Evolutionary conservation across 371 early-diverging fungal genomes (phyloP), one percentile per base, ranked within the genome.

Genomic region (Mucor piriformis): DNA sequence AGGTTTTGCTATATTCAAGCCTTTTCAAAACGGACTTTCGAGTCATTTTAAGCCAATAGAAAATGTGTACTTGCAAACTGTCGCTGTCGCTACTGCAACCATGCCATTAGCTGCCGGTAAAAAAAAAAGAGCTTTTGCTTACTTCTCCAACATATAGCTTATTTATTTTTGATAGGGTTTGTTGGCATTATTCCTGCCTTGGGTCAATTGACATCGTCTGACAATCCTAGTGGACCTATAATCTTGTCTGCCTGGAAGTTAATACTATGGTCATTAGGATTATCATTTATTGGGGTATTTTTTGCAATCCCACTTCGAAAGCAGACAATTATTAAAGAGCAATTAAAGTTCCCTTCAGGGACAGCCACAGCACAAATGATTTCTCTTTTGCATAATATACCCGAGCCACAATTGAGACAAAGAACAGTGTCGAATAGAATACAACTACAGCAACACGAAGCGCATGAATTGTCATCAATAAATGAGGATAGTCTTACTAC

Each of bases 301-400:
- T 94, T 95, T 70, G 94, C 93, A 3, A 82, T 95, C 2, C 93
- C 94, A 5, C 66, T 95, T 47, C 73, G 95, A 48, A 84, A 81
- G 27, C 92, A 93, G 60, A 89, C 88, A 0, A 87, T 92, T 42
- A 81, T 94, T 38, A 79, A 84, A 40, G 91, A 92, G 59, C 90
- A 91, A 64, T 81, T 94, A 5, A 81, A 84, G 10, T 94, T 94
- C 60, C 95, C 95, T 2, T 89, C 92, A 2, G 92, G 94, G 1
- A 91, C 93, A 12, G 94, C 91, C 0, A 89, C 95, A 5, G 95
- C 95, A 3, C 88, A 92, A 64, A 91, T 92, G 90, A 92, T 92
- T 63, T 82, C 86, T 11, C 82, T 92, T 3, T 67, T 92, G 20
- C 92, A 92, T 58, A 81, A 88, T 38, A 63, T 72, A 29, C 68